phyloP scores from a whole-genome alignment of 768 basidiomycete species.

The Leucosporidium yakuticum region DNA sequence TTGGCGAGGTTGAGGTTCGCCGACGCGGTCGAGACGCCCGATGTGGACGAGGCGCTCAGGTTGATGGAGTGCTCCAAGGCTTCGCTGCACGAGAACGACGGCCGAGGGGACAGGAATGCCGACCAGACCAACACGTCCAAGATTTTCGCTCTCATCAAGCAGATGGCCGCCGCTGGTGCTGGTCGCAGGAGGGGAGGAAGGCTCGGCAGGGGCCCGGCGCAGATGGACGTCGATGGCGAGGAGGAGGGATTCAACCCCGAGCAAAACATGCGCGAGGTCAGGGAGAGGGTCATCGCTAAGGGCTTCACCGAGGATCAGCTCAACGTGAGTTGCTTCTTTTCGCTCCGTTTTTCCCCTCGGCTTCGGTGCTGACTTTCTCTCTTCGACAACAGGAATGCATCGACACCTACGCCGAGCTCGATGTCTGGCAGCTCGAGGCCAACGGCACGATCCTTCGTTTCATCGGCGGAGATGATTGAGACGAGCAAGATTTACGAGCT shows the following conservation, averaged over 20 bases:
- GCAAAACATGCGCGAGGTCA: conserved; percentile 77
- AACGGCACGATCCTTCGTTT: conserved; percentile 25
- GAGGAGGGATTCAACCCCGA: conserved; percentile 58
- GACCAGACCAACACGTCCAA: conserved; percentile 76
- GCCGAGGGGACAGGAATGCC: conserved; percentile 58
- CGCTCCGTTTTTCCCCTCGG: neutral
- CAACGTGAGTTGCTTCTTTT: conserved; percentile 40
- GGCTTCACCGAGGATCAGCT: conserved; percentile 90
- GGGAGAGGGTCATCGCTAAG: conserved; percentile 72
- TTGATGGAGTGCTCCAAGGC: conserved; percentile 97
- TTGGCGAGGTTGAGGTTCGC: conserved; percentile 85
- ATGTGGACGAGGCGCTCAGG: conserved; percentile 93
- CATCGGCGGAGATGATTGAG: conserved; percentile 13
- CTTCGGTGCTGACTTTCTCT: neutral
- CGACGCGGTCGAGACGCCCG: conserved; percentile 68
- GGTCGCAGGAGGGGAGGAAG: conserved; percentile 39
- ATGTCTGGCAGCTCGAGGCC: conserved; percentile 36
- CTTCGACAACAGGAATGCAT: conserved; percentile 30
- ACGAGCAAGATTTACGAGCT: neutral
- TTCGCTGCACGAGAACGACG: conserved; percentile 76
- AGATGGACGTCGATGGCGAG: conserved; percentile 61
- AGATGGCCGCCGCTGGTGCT: conserved; percentile 53
- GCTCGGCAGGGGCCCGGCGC: conserved; percentile 46
- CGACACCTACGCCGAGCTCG: conserved; percentile 37
- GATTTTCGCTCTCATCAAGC: conserved; percentile 85